Evolutionary conservation across 495 filamentous ascomycete species (phyloP), one percentile per base, ranked within the genome.

Genomic region (Mytilinidion resinicola): DNA sequence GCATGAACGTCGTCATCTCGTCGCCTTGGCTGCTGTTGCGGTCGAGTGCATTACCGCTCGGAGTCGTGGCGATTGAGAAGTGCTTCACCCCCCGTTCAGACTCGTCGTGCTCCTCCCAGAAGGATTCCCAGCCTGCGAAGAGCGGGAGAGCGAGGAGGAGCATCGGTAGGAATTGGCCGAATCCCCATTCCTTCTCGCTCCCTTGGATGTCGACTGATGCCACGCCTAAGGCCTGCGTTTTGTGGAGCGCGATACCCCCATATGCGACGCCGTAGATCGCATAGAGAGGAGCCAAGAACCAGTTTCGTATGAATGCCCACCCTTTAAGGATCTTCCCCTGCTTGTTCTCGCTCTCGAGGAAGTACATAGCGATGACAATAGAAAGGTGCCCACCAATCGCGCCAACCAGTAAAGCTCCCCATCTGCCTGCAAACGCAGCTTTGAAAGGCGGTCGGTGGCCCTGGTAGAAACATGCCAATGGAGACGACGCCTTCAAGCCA

Each of bases 111-210:
- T 49, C 46, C 14, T 49, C 46, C 62, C 62, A 61, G 35, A 65
- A 65, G 51, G 54, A 61, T 44, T 65, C 62, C 62, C 62, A 65
- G 19, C 58, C 62, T 8, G 62, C 62, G 42, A 65, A 60, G 8
- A 65, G 15, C 1, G 62, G 62, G 35, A 65, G 37, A 7, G 55
- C 62, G 17, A 65, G 36, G 34, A 65, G 42, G 30, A 65, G 38
- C 4, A 65, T 20, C 1, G 58, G 58, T 33, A 65, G 38, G 36
- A 65, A 65, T 51, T 65, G 62, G 3, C 62, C 62, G 48, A 65
- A 65, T 1, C 62, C 59, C 62, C 62, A 65, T 9, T 54, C 48
- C 38, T 51, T 57, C 37, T 65, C 62, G 30, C 42, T 51, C 11
- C 62, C 62, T 9, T 15, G 48, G 12, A 65, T 65, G 9, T 6